Base-by-base conservation (phyloP, 106 monocot species). In the Platanthera zijinensis region DNA sequence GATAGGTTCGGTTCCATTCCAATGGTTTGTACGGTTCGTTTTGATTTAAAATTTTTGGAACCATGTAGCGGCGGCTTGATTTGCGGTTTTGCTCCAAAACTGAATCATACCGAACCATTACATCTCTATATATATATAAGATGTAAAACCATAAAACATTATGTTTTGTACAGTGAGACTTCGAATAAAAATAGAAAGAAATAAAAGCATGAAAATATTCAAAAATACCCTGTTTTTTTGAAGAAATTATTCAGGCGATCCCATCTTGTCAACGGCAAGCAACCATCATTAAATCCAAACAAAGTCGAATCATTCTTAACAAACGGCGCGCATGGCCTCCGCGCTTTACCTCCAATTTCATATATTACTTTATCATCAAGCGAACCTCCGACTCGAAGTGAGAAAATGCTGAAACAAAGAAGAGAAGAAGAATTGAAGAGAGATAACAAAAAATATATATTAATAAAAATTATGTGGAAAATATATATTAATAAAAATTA, bases 321-420 rank as follows among this genome's bases (percentile, higher is more conserved):
- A 50, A 92, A 89, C 6, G 84, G 81, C 13, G 75, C 75, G 45
- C 94, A 94, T 21, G 74, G 75, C 51, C 70, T 74, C 0, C 28
- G 51, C 18, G 75, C 70, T 11, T 81, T 73, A 68, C 74, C 83
- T 39, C 39, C 39, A 39, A 3, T 39, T 0, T 61, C 85, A 75
- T 90, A 94, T 72, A 90, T 80, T 49, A 94, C 86, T 78, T 89
- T 90, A 71, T 94, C 90, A 84, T 94, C 90, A 57, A 94, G 79
- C 15, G 90, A 85, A 59, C 94, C 94, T 0, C 94, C 94, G 25
- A 94, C 81, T 14, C 94, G 84, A 22, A 94, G 76, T n/a, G n/a
- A n/a, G n/a, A n/a, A n/a, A n/a, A n/a, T n/a, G n/a, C n/a, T n/a
- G n/a, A n/a, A n/a, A n/a, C n/a, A n/a, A n/a, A n/a, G n/a, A n/a